Percentiles rank a stretch among this genome's conserved stretches.
Evolutionary conservation across 1,284 basidiomycete genomes (phyloP).

Genomic region (Cutaneotrichosporon curvatum): DNA sequence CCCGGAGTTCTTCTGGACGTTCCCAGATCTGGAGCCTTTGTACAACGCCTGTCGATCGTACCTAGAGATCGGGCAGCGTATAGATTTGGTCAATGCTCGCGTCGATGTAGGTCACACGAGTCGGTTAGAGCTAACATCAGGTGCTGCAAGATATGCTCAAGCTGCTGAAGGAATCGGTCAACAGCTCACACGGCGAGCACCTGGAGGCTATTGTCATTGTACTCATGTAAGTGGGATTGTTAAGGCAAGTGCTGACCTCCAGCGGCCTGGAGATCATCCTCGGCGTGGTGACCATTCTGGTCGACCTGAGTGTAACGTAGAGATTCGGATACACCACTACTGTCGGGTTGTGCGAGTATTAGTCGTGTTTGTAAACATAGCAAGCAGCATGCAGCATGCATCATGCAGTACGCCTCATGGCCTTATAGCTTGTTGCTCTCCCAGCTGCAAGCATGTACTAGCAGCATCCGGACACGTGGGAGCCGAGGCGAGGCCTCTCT

Average conservation of each 20-base stretch:
- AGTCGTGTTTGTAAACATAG: constrained; percentile 2
- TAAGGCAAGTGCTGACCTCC: constrained; percentile 4
- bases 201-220: constrained; percentile 94
- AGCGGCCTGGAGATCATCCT: constrained; percentile 50
- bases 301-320: constrained; percentile 53
- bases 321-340: not conserved
- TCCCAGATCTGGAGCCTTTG: constrained; percentile 87
- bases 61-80: constrained; percentile 88
- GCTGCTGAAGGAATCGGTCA: constrained; percentile 82
- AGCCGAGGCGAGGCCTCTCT: no score
- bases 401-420: no score
- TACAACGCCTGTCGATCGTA: constrained; percentile 91
- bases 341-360: no score
- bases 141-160: constrained; percentile 96
- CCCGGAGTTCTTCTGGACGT: constrained; percentile 87
- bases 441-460: no score
- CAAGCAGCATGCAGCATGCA: no score
- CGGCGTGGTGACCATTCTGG: constrained; percentile 64
- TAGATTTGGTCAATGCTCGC: constrained; percentile 85
- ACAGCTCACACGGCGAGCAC: constrained; percentile 81
- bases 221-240: constrained; percentile 62
- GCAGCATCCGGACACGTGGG: no score
- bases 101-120: constrained; percentile 55
- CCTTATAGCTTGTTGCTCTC: no score
- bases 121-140: constrained; percentile 43